phyloP scores from a whole-genome alignment of 192 early-diverging fungal species.

The Neocallimastix lanati region DNA sequence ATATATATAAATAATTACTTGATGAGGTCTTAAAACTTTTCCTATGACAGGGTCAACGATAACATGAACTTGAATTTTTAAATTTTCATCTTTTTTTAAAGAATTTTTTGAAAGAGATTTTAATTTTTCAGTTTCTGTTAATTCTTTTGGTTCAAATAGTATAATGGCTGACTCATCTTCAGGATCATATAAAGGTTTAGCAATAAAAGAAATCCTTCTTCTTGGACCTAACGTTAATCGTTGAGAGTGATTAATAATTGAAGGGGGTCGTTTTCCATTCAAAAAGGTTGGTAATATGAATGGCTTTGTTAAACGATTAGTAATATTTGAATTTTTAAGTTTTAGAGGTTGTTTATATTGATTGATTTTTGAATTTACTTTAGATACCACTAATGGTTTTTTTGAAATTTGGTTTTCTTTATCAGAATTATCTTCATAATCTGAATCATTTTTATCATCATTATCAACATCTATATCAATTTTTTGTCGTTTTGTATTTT shows the following conservation, averaged over 20 bases:
- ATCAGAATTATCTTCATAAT: background rate
- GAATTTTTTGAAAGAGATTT: constrained; percentile 11
- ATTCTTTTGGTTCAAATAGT: constrained; percentile 52
- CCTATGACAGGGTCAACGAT: constrained; percentile 74
- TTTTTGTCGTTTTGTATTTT: background rate
- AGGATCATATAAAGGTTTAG: constrained; percentile 61
- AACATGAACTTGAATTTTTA: constrained; percentile 37
- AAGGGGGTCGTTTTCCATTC: background rate
- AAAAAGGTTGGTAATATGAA: background rate
- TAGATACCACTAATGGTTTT: background rate
- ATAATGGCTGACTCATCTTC: constrained; percentile 67
- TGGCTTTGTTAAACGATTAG: background rate
- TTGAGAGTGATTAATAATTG: background rate
- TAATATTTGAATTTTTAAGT: background rate
- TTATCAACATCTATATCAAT: background rate
- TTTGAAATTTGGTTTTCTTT: background rate
- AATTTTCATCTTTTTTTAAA: constrained; percentile 10
- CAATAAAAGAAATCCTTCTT: constrained; percentile 18
- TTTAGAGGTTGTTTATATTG: background rate
- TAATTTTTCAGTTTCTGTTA: constrained; percentile 26
- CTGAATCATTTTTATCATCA: background rate
- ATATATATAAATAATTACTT: background rate
- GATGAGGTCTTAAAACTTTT: constrained; percentile 73
- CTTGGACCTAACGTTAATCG: constrained; percentile 31
- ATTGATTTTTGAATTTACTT: background rate